phyloP scores from a whole-genome alignment of 768 basidiomycete genomes.

The Mycena venus region DNA sequence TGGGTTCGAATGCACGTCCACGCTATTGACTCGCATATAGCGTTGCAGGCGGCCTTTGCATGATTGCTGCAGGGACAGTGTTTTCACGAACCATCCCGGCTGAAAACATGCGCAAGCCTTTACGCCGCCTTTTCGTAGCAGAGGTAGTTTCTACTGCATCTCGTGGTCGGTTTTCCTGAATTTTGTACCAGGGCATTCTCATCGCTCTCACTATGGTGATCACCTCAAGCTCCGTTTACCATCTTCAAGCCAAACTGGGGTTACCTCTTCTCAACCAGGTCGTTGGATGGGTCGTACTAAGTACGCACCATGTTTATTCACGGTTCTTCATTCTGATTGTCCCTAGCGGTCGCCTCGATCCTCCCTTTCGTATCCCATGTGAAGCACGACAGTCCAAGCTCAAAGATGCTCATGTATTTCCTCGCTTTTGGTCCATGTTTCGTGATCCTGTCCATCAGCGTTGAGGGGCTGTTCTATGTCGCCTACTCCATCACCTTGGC shows the following conservation, averaged over 20 bases:
- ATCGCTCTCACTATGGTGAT: constrained; percentile 63
- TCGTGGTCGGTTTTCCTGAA: background rate
- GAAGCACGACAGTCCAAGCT: constrained; percentile 53
- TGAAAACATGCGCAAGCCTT: background rate
- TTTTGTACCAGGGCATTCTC: constrained; percentile 53
- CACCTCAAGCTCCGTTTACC: constrained; percentile 69
- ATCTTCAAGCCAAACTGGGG: constrained; percentile 75
- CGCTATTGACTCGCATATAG: constrained; percentile 7
- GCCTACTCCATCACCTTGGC: constrained; percentile 73
- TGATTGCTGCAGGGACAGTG: constrained; percentile 9
- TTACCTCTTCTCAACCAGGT: constrained; percentile 72
- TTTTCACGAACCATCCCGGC: background rate
- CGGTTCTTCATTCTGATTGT: background rate
- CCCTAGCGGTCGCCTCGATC: constrained; percentile 61
- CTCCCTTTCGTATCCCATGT: constrained; percentile 61
- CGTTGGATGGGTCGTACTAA: constrained; percentile 74
- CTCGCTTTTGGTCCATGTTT: constrained; percentile 83
- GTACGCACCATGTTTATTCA: constrained; percentile 51
- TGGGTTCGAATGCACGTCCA: background rate
- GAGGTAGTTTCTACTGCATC: constrained; percentile 41
- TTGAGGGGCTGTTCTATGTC: constrained; percentile 86
- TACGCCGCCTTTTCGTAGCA: constrained; percentile 31
- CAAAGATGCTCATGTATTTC: constrained; percentile 73
- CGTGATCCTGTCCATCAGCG: constrained; percentile 83
- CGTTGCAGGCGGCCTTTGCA: constrained; percentile 23